These are phyloP conservation scores for Spathaspora girioi DNA, from an alignment of 805 yeast genomes.

Conservation along the genomic window DNA sequence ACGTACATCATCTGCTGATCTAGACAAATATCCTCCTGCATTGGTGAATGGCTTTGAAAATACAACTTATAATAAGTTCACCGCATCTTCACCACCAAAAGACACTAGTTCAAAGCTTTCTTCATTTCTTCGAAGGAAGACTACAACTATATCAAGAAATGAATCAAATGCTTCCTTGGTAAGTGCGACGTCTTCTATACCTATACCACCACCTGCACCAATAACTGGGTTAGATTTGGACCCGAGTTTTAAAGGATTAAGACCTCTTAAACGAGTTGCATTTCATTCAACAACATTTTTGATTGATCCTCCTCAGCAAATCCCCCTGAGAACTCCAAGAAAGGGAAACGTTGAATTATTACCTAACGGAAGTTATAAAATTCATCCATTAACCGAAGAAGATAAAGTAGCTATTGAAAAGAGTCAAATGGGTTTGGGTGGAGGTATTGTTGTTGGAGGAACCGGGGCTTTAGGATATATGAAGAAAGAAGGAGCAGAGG, in stretches of 20 bases:
- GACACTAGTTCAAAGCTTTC: conserved; percentile 17
- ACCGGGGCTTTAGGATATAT: conserved; percentile 58
- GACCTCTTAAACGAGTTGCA: conserved; percentile 40
- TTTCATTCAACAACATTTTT: conserved; percentile 40
- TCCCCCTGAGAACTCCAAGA: conserved; percentile 81
- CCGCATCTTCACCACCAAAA: neutral
- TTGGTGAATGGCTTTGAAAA: conserved; percentile 15
- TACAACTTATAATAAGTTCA: conserved; percentile 3
- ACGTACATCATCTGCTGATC: conserved; percentile 8
- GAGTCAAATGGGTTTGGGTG: conserved; percentile 42
- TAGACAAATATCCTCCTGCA: conserved; percentile 14
- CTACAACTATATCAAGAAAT: conserved; percentile 2
- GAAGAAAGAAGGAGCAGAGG: conserved; percentile 8
- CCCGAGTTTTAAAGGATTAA: conserved; percentile 27
- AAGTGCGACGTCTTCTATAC: conserved; percentile 3
- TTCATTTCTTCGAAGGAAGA: conserved; percentile 26
- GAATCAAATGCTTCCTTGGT: conserved; percentile 4
- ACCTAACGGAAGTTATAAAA: conserved; percentile 49
- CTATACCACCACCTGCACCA: neutral
- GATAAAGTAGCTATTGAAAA: conserved; percentile 44
- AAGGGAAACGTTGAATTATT: conserved; percentile 67
- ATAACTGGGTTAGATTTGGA: conserved; percentile 4
- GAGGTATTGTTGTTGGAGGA: conserved; percentile 79
- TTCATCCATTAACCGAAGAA: conserved; percentile 53
- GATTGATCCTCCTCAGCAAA: conserved; percentile 72